Evolutionary conservation across 164 flowering plant genomes (phyloP).

Genomic region (Umbilicus rupestris): DNA sequence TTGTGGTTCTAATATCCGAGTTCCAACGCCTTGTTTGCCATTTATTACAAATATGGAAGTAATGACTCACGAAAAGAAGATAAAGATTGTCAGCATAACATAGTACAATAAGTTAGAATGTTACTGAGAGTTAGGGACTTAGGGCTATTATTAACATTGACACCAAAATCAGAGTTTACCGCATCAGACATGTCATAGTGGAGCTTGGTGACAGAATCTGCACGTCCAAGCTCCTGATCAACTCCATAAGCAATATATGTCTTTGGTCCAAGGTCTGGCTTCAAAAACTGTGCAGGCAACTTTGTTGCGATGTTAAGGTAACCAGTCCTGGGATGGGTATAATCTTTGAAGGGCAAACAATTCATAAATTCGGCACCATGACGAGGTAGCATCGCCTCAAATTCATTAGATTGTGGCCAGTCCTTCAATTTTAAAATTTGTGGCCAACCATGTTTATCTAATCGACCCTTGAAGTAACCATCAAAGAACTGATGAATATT

Average conservation of each 20-base stretch:
- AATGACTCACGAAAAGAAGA: neutral
- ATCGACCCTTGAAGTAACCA: slow-evolving; percentile 26
- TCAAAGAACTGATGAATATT: slow-evolving; percentile 30
- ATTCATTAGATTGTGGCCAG: slow-evolving; percentile 34
- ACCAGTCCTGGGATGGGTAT: slow-evolving; percentile 31
- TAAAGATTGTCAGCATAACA: neutral
- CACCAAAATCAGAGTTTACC: slow-evolving; percentile 18
- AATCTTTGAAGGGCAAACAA: slow-evolving; percentile 38
- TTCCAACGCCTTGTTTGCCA: too few species aligned
- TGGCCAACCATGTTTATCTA: slow-evolving; percentile 19
- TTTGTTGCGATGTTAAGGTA: slow-evolving; percentile 32
- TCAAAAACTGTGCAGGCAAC: slow-evolving; percentile 22
- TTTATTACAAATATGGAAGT: neutral
- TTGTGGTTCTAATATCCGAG: too few species aligned
- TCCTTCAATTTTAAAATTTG: slow-evolving; percentile 37
- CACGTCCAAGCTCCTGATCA: slow-evolving; percentile 28
- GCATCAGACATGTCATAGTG: slow-evolving; percentile 49
- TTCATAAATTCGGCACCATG: slow-evolving; percentile 34
- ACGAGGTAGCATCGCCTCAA: slow-evolving; percentile 32
- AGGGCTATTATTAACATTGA: neutral
- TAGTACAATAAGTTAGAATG: neutral
- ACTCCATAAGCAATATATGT: slow-evolving; percentile 44
- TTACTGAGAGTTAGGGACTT: neutral
- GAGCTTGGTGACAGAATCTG: slow-evolving; percentile 45
- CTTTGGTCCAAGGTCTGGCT: slow-evolving; percentile 45